These are phyloP conservation scores for Nicotiana knightiana DNA, from an alignment of 257 asterid genomes.

Conservation along the genomic window DNA sequence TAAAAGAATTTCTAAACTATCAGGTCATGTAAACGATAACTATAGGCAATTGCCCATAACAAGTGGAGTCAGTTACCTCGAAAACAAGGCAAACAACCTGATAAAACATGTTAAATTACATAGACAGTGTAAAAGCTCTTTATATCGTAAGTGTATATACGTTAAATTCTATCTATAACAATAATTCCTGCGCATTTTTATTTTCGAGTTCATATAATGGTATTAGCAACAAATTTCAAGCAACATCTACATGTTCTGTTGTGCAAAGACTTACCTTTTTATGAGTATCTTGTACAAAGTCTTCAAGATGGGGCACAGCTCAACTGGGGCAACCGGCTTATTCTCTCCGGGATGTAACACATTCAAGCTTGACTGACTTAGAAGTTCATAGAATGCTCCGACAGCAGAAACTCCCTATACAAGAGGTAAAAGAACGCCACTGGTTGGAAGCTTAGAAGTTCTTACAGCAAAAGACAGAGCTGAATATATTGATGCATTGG, in stretches of 20 bases:
- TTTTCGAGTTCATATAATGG: neutral
- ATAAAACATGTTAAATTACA: neutral
- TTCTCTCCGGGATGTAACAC: constrained; percentile 65
- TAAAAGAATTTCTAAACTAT: neutral
- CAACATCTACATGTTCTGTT: neutral
- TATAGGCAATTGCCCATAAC: neutral
- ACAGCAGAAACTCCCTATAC: constrained; percentile 86
- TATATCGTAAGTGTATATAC: neutral
- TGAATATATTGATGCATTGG: neutral
- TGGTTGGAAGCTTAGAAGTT: neutral
- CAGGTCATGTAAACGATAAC: too few relatives aligned
- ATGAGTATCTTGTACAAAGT: constrained; percentile 66
- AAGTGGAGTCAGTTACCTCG: neutral
- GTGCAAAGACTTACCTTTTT: constrained; percentile 33
- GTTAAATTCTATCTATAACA: neutral
- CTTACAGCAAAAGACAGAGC: neutral
- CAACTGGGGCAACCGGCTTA: constrained; percentile 79
- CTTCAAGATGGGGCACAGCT: constrained; percentile 79
- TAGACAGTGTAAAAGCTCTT: neutral
- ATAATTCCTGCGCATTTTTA: neutral
- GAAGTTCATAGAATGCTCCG: constrained; percentile 76
- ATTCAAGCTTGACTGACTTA: constrained; percentile 67
- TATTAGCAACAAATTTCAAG: neutral
- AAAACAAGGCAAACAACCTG: neutral
- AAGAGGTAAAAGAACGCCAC: neutral